Evolutionary conservation across 176 grass and related monocot genomes (phyloP), one percentile per base, ranked within the genome.

Genomic region (Urochloa ruziziensis): DNA sequence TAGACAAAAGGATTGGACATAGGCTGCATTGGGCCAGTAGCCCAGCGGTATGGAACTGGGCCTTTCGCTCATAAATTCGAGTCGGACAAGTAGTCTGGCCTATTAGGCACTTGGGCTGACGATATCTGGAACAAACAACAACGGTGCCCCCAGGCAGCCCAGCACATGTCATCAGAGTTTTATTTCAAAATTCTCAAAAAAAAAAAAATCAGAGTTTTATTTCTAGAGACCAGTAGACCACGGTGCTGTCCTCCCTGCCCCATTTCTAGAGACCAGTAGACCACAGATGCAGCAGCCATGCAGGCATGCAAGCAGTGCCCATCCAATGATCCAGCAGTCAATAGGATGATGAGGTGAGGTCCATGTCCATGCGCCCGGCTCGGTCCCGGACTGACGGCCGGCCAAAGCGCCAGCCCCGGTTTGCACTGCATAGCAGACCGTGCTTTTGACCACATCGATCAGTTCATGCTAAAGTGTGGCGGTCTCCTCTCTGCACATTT

Each of bases 361-460:
- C 47, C 29, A 36, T 73, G 54, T 2, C 32, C 33, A 37, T 17
- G 44, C 33, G 40, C 19, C 12, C 37, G 8, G 63, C 33, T 67
- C n/a, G 39, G 39, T 67, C 19, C 67, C 67, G 39, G 43, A 10
- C 56, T 53, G 34, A 13, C 15, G 46, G 46, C 46, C 51, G 34
- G 52, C 17, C 35, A 60, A 77, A 77, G 54, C 54, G 24, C 13
- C 59, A 54, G n/a, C 74, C 44, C n/a, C 40, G 23, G 27, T 16
- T 28, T n/a, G 37, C 60, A 7, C 23, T 24, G 74, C 54, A 21
- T 21, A 32, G 28, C 70, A 32, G 70, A 39, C 48, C 29, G n/a
- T 44, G 29, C 56, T 75, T 75, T 84, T 83, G 81, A 83, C 81
- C 59, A 23, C 15, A 33, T 30, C 46, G 18, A 29, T 15, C 57